Evolutionary conservation across 345 rosid genomes (phyloP).

Genomic region (Euphorbia lathyris): DNA sequence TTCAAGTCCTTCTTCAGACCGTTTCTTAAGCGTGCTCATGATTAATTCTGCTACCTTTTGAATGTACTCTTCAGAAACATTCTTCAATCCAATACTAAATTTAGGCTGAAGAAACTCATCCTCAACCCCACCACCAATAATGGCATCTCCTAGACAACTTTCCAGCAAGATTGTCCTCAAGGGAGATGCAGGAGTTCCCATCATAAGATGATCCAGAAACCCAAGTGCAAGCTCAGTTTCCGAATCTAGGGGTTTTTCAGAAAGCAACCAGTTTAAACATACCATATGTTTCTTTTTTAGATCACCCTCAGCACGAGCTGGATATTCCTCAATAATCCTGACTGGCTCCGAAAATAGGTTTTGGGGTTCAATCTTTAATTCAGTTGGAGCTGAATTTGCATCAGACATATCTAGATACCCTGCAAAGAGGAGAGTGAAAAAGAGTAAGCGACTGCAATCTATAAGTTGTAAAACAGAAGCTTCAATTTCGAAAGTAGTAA

Average conservation of each 20-base stretch:
- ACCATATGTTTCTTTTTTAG: conserved; percentile 90
- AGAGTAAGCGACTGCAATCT: conserved; percentile 2
- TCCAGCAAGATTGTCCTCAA: conserved; percentile 83
- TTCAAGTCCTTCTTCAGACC: conserved; percentile 89
- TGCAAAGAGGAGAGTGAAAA: conserved; percentile 30
- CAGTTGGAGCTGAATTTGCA: conserved; percentile 59
- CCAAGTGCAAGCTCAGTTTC: conserved; percentile 87
- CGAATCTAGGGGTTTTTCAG: conserved; percentile 79
- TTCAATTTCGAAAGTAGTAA: no score
- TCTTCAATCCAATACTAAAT: conserved; percentile 87
- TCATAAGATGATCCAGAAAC: conserved; percentile 87
- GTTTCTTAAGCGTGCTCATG: conserved; percentile 61
- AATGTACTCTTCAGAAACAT: conserved; percentile 70
- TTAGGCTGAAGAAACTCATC: conserved; percentile 97
- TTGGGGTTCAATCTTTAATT: conserved; percentile 56
- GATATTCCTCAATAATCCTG: conserved; percentile 79
- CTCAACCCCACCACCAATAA: conserved; percentile 82
- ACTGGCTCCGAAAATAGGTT: conserved; percentile 67
- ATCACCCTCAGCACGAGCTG: conserved; percentile 78
- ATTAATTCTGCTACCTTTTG: conserved; percentile 74
- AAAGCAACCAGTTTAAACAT: conserved; percentile 85
- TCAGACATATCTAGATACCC: conserved; percentile 80
- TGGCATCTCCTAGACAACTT: conserved; percentile 95
- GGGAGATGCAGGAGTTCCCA: conserved; percentile 97
- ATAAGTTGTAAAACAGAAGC: no score